Base-by-base conservation (phyloP, 164 flowering plant genomes). In the Magnolia changhungtana region DNA sequence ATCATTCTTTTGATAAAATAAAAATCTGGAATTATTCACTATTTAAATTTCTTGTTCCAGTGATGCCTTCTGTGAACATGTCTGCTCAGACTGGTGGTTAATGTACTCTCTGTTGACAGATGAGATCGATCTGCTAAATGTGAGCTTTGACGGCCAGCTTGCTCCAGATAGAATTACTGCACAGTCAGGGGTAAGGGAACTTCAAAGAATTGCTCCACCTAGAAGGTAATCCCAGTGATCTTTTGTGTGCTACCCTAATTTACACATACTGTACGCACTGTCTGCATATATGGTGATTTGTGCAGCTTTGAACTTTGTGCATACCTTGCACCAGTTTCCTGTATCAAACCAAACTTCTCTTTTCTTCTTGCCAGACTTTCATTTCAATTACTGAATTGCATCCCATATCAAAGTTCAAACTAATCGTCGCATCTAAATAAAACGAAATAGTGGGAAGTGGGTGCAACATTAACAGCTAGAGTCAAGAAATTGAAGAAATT, bases 141-240 rank as follows among this genome's bases (percentile, higher is more conserved):
- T 96, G 52, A 96, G 99, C 82, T 96, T 96, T 87, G 98, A 94
- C 79, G 92, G 96, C 21, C 81, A 85, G 64, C 84, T 78, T 86
- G 99, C 99, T 72, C 99, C 99, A 16, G 99, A 96, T 86, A 91
- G 99, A 84, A 87, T 94, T 75, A 87, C 98, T 77, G 93, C 93
- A 8, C 87, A 80, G 81, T 89, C 87, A 45, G 99, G 99, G 51
- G 27, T 92, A 31, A 86, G 86, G 69, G 99, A 96, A 81, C 91
- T 96, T 66, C 79, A 78, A 79, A 88, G 84, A 78, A 80, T 89
- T 77, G 85, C 97, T 67, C 97, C 98, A 64, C 82, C 75, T 65
- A 87, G 99, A 88, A 92, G 95, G 98, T 93, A 80, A 52, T 31
- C 61, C 13, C 8, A 31, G 71, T 66, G 37, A 29, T 9, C 72